Evolutionary conservation across 148 eudicot genomes (phyloP).

Genomic region (Rhododendron ferrugineum): DNA sequence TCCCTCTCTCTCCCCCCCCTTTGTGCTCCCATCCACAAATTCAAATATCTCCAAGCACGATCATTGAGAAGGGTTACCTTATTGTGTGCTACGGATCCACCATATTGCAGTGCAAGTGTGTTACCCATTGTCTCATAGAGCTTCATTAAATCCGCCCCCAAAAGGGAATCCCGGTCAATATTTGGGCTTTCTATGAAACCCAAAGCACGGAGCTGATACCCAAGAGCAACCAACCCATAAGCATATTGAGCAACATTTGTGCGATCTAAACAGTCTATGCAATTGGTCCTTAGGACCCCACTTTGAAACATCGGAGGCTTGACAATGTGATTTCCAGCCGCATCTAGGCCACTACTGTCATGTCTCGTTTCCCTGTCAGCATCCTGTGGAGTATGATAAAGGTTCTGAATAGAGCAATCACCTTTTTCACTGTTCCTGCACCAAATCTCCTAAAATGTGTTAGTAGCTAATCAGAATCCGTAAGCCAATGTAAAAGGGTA

Average conservation of each 20-base stretch:
- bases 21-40: not conserved
- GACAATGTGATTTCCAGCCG: conserved; percentile 11
- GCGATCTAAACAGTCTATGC: conserved; percentile 94
- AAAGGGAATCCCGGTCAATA: conserved; percentile 39
- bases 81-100: conserved; percentile 93
- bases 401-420: conserved; percentile 13
- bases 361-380: conserved; percentile 1
- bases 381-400: conserved; percentile 4
- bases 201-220: conserved; percentile 63
- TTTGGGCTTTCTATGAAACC: conserved; percentile 38
- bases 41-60: not conserved
- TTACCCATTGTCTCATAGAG: conserved; percentile 80
- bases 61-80: conserved; percentile 49
- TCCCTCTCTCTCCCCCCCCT: no score
- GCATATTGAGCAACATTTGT: conserved; percentile 89
- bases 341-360: conserved; percentile 3
- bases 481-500: not conserved
- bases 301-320: conserved; percentile 47
- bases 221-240: conserved; percentile 75
- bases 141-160: conserved; percentile 63
- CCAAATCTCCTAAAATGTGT: not conserved
- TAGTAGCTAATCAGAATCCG: not conserved
- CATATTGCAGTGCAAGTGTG: conserved; percentile 77
- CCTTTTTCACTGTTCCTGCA: conserved; percentile 22
- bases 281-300: conserved; percentile 81